Base-by-base conservation (phyloP, 805 yeast genomes). In the Candida ortonii region DNA sequence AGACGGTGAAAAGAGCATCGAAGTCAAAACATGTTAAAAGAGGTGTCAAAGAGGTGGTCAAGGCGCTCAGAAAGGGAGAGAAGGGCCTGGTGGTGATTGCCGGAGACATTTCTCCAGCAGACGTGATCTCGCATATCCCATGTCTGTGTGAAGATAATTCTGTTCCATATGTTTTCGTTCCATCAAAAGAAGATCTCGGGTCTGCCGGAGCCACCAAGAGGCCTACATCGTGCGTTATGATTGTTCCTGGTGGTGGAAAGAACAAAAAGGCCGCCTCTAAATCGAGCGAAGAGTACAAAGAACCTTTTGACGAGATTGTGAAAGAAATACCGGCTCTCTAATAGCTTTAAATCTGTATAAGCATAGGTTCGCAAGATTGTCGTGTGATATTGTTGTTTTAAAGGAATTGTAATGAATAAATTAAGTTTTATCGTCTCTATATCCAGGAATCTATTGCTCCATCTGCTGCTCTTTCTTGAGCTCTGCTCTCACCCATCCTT, bases 131-230 rank as follows among this genome's bases (percentile, higher is more conserved):
- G 27, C 99, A 93, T 61, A 77, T 93, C 38, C 99, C 99, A 36
- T 97, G 94, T 30, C 75, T 93, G 44, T 93, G 98, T 68, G 98
- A 93, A 69, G 99, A 93, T 61, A 70, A 76, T 46, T 67, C 84
- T 30, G 97, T 93, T 31, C 97, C 97, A 55, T 94, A 71, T 59
- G 75, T 90, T 25, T 93, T 93, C 65, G 78, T 93, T 44, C 98
- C 98, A 54, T 88, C 97, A 32, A 93, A 93, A 68, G 97, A 93
- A 70, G 97, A 93, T 60, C 76, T 93, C 49, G 99, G 99, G 22
- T 84, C 95, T 45, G 98, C 99, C 16, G 97, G 97, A 59, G 95
- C 97, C 43, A 93, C 98, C 38, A 93, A 93, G 73, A 84, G 99
- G 73, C 97, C 98, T 51, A 93, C 99, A 23, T 87, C 97, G 23